Evolutionary conservation across 73 alveolate species (phyloP).

Genomic region (Durusdinium trenchii): DNA sequence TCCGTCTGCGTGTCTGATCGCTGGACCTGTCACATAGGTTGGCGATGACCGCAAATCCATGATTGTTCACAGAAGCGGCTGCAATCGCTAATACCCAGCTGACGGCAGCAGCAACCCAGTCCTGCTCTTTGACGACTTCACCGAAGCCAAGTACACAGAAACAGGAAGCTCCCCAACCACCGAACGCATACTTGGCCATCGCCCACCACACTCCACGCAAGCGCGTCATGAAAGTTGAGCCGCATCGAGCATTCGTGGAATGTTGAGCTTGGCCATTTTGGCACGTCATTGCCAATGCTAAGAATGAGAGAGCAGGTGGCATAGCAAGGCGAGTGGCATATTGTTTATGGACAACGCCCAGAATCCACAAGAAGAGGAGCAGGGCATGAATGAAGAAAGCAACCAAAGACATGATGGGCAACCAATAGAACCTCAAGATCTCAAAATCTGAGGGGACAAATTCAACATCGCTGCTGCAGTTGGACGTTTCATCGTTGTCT

Average conservation of each 20-base stretch:
- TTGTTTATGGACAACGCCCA: not conserved
- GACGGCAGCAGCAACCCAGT: not conserved
- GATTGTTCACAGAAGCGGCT: not conserved
- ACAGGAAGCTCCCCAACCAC: not conserved
- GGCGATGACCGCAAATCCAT: not conserved
- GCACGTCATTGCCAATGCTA: not conserved
- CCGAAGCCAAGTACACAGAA: not conserved
- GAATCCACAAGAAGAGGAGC: not conserved
- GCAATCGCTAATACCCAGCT: not conserved
- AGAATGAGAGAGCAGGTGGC: not conserved
- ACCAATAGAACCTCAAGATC: conserved; percentile 14
- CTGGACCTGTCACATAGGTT: not conserved
- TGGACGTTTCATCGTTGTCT: not conserved
- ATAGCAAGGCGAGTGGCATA: conserved; percentile 43
- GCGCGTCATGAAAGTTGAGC: not conserved
- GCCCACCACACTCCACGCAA: not conserved
- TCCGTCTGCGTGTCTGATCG: not conserved
- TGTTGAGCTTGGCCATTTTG: not conserved
- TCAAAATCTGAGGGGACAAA: not conserved
- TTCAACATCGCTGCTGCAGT: not conserved
- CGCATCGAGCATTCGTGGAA: not conserved
- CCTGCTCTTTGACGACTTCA: not conserved
- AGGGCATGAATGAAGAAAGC: not conserved
- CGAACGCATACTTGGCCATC: not conserved
- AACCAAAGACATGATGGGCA: not conserved